Percentiles rank a stretch among this genome's conserved stretches.
phyloP scores from a whole-genome alignment of 1,139 yeast genomes.

The Geotrichum macrosporum region DNA sequence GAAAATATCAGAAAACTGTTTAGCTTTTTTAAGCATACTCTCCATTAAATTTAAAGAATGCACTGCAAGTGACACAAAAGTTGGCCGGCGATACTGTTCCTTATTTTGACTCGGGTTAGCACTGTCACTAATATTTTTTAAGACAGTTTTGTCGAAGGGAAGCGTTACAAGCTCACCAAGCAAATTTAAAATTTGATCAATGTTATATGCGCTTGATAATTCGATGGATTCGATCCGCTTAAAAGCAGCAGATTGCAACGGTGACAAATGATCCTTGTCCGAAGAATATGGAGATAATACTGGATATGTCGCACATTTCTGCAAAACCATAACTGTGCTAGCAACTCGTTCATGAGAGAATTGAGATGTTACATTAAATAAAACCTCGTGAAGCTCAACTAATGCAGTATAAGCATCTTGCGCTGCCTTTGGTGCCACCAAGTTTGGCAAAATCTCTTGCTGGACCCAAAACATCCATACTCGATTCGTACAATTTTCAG shows the following conservation, averaged over 20 bases:
- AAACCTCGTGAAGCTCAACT: conserved; percentile 30
- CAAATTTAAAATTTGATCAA: conserved; percentile 23
- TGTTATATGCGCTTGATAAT: conserved; percentile 17
- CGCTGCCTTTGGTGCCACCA: conserved; percentile 23
- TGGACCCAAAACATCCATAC: conserved; percentile 62
- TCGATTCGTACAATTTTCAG: conserved; percentile 41
- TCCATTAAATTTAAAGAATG: conserved; percentile 46
- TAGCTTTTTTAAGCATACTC: conserved; percentile 37
- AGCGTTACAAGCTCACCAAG: conserved; percentile 27
- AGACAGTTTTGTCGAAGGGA: conserved; percentile 31
- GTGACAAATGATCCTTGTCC: conserved; percentile 35
- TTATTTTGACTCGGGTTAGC: neutral
- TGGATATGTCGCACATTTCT: conserved; percentile 29
- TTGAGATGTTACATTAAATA: conserved; percentile 23
- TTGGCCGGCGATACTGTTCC: conserved; percentile 41
- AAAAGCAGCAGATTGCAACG: conserved; percentile 34
- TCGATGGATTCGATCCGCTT: conserved; percentile 28
- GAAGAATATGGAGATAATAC: conserved; percentile 34
- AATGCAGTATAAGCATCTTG: conserved; percentile 34
- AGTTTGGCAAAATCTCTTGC: conserved; percentile 41
- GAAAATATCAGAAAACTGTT: conserved; percentile 37
- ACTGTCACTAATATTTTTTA: conserved; percentile 35
- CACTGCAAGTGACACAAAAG: conserved; percentile 62
- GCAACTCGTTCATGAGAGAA: conserved; percentile 23
- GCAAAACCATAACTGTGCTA: conserved; percentile 25